Conservation (phyloP, 2,329 filamentous ascomycete genomes). For the Oidium heveae region DNA sequence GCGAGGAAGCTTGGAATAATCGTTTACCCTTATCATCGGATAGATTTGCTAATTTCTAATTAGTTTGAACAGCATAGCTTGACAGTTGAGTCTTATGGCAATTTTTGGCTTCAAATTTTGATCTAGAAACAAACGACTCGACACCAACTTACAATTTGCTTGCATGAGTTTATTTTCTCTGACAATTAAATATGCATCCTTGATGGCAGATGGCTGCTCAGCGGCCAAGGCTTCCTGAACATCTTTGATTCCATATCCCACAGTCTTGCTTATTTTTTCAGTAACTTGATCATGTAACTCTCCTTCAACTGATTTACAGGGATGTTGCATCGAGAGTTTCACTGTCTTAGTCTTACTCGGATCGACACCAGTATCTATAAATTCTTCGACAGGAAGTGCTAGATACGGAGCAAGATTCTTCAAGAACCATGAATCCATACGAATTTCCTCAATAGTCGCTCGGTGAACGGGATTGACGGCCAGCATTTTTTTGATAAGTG, state of each 20-base stretch:
- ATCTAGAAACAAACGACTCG: too few species aligned
- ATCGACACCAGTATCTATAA: slow-evolving; percentile 81
- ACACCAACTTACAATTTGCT: slow-evolving; percentile 48
- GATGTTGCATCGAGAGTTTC: slow-evolving; percentile 54
- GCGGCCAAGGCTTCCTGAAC: slow-evolving; percentile 83
- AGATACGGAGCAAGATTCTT: slow-evolving; percentile 72
- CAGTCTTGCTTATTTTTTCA: slow-evolving; percentile 86
- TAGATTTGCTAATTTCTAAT: slow-evolving; percentile 10
- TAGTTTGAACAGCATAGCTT: slow-evolving; percentile 2
- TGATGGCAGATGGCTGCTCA: slow-evolving; percentile 89
- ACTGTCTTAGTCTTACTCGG: slow-evolving; percentile 76
- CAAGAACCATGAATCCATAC: slow-evolving; percentile 81
- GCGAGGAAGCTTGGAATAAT: slow-evolving; percentile 28
- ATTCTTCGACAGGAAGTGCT: slow-evolving; percentile 68
- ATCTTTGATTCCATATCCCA: slow-evolving; percentile 89
- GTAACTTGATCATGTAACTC: slow-evolving; percentile 82
- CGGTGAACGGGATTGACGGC: slow-evolving; percentile 87
- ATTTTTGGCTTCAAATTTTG: not conserved
- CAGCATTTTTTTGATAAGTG: slow-evolving; percentile 75
- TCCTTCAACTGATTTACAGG: slow-evolving; percentile 56
- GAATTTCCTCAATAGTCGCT: slow-evolving; percentile 82
- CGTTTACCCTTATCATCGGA: slow-evolving; percentile 13
- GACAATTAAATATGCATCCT: slow-evolving; percentile 95
- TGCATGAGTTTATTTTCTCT: slow-evolving; percentile 96
- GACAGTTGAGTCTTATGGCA: too few species aligned